Percentiles rank a stretch among this genome's conserved stretches.
Evolutionary conservation across 345 rosid genomes (phyloP).

Genomic region (Leavenworthia alabamica): DNA sequence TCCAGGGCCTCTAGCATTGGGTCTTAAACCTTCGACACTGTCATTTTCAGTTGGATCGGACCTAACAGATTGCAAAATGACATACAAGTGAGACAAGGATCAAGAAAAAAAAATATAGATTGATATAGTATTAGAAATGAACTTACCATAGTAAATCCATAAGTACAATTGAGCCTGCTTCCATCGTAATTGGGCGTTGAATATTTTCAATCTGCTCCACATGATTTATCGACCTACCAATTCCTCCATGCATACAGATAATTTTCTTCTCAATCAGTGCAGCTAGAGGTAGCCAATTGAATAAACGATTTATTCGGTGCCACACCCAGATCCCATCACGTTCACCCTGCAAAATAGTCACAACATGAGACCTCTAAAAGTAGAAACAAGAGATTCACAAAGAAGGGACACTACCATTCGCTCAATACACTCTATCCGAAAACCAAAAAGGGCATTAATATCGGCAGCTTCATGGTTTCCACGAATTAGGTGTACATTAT

Average conservation of each 20-base stretch:
- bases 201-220: conserved; percentile 93
- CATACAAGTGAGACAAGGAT: conserved; percentile 13
- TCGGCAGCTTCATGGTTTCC: conserved; percentile 99
- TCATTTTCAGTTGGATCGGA: conserved; percentile 99
- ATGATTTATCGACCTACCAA: conserved; percentile 94
- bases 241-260: conserved; percentile 99
- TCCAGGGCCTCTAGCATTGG: conserved; percentile 99
- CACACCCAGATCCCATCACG: conserved; percentile 99
- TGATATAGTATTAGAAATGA: conserved; percentile 9
- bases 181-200: conserved; percentile 96
- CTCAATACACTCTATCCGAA: conserved; percentile 94
- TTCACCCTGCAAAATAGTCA: conserved; percentile 64
- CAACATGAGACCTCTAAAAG: conserved; percentile 17
- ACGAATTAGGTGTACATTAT: conserved; percentile 86
- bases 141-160: conserved; percentile 96
- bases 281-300: conserved; percentile 96
- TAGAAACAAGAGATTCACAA: conserved; percentile 19
- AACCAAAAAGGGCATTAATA: conserved; percentile 98
- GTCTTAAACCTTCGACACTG: conserved; percentile 96
- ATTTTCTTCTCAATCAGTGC: conserved; percentile 95
- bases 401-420: conserved; percentile 64
- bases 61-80: conserved; percentile 43
- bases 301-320: conserved; percentile 91
- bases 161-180: conserved; percentile 90
- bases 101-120: conserved; percentile 1